Evolutionary conservation across 1,284 basidiomycete genomes (phyloP).

Genomic region (Cerrena zonata): DNA sequence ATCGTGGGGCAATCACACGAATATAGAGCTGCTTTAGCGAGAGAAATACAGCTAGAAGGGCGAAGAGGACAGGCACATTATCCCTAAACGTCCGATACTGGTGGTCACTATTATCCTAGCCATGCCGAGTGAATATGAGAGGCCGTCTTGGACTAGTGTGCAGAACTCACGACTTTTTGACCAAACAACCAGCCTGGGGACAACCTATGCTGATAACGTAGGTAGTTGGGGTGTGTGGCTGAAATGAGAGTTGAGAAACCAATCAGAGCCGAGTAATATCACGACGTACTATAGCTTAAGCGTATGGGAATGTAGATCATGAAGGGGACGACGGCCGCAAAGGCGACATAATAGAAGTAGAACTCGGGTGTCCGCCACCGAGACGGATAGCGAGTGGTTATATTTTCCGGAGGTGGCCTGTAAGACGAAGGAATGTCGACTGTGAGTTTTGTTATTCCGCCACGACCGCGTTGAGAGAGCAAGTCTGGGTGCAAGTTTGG

Average conservation of each 20-base stretch:
- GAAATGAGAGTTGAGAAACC: background rate
- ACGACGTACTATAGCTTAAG: slow-evolving; percentile 61
- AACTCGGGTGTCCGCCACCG: slow-evolving; percentile 86
- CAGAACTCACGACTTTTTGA: slow-evolving; percentile 53
- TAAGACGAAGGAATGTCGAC: slow-evolving; percentile 41
- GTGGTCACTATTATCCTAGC: slow-evolving; percentile 84
- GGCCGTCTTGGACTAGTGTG: too few species aligned
- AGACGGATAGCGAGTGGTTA: slow-evolving; percentile 32
- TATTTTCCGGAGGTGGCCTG: slow-evolving; percentile 16
- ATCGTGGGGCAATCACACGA: slow-evolving; percentile 1
- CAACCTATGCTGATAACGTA: slow-evolving; percentile 53
- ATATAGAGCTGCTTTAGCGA: slow-evolving; percentile 35
- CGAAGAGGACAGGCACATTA: slow-evolving; percentile 59
- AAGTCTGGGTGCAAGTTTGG: background rate
- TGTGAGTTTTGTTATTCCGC: slow-evolving; percentile 40
- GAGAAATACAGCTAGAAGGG: slow-evolving; percentile 46
- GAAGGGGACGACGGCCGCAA: slow-evolving; percentile 60
- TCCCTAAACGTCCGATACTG: slow-evolving; percentile 82
- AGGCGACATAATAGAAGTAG: slow-evolving; percentile 66
- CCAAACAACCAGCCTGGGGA: slow-evolving; percentile 67
- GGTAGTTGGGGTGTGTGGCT: slow-evolving; percentile 76
- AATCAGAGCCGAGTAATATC: background rate
- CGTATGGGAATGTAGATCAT: slow-evolving; percentile 79
- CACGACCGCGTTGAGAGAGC: too few species aligned
- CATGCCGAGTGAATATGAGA: too few species aligned